Evolutionary conservation across 768 basidiomycete species (phyloP), one percentile per base, ranked within the genome.

Genomic region (Amylocystis lapponica): DNA sequence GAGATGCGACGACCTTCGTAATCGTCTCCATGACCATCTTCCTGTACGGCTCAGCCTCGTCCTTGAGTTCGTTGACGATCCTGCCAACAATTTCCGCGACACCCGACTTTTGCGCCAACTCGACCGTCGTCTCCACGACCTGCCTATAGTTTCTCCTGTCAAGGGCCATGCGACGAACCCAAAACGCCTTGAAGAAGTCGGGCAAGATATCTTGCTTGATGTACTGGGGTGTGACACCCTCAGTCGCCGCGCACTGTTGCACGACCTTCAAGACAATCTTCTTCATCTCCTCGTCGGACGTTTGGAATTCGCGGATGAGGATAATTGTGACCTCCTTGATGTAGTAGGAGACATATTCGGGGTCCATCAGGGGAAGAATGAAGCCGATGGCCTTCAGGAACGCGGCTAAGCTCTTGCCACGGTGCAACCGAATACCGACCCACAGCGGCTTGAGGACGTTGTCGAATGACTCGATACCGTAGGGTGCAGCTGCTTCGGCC

Each of bases 11-110:
- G 36, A 99, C 96, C 63, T 96, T 95, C 17, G 92, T 97, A 54
- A 98, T 96, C 0, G 96, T 98, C 69, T 99, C 96, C 96, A 99
- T 99, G 36, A 96, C 93, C 96, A 99, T 99, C 76, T 98, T 98
- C 51, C 93, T 72, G 67, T 90, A 92, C 4, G 88, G 89, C 64
- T 92, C 89, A 12, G 85, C 83, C 61, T 86, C 86, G 57, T 88
- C 85, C 71, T 94, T 96, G 50, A 96, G 70, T 58, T 92, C 92
- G 60, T 93, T 92, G 41, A 83, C 83, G 50, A 86, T 75, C 44
- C 82, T 67, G 5, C 91, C 88, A 20, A 97, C 91, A 46, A 99
- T 98, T 66, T 97, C 95, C 7, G 94, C 78, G 1, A 98, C 96
- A 10, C 96, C 96, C 0, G 92, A 75, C 66, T 99, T 99, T 60